These are phyloP conservation scores for Aspergillus aculeatus DNA, from an alignment of 2,329 filamentous ascomycete species.

Conservation along the genomic window DNA sequence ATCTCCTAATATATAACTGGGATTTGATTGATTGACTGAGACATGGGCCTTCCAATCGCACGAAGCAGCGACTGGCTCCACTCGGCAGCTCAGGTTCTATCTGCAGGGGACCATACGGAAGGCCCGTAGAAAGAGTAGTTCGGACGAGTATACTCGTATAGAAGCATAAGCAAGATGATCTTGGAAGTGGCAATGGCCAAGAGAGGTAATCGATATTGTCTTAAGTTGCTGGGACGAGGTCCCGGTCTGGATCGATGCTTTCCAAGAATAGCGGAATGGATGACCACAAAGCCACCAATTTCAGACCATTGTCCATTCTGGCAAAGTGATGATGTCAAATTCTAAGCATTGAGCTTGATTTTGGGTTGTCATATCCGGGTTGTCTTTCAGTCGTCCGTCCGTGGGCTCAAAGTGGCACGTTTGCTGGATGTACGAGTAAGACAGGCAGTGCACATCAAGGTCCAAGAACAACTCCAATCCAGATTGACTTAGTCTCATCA, in stretches of 20 bases:
- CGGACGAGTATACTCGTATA: neutral
- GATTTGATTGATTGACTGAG: neutral
- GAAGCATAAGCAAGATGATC: neutral
- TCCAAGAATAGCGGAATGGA: neutral
- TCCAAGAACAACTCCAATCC: neutral
- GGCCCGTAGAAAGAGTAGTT: too few species aligned
- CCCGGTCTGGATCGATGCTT: neutral
- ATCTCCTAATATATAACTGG: neutral
- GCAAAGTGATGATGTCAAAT: neutral
- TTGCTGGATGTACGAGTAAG: neutral
- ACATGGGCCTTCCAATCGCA: neutral
- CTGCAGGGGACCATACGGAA: neutral
- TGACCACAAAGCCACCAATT: neutral
- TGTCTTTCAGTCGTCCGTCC: neutral
- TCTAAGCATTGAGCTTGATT: neutral
- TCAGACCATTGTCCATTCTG: neutral
- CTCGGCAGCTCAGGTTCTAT: neutral
- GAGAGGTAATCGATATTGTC: neutral
- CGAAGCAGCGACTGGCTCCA: neutral
- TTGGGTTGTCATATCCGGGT: neutral
- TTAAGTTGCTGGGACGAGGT: neutral
- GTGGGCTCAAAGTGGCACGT: neutral
- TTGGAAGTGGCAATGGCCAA: neutral
- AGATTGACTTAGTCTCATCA: neutral
- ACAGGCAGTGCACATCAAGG: neutral